These are phyloP conservation scores for Eimeria tenella DNA, from an alignment of 169 alveolate genomes.

Conservation along the genomic window DNA sequence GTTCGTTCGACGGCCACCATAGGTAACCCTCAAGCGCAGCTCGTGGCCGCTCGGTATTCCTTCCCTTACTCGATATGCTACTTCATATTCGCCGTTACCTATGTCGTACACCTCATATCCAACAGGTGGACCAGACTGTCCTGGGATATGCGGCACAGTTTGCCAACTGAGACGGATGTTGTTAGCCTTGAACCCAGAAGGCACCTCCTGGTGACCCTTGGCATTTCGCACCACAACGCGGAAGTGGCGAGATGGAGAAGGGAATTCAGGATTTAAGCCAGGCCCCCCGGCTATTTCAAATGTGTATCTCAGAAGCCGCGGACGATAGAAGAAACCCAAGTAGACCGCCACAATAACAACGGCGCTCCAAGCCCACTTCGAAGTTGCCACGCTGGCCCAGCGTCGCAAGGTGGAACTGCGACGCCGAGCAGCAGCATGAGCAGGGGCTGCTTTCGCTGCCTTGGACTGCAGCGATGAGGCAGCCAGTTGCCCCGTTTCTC, in stretches of 20 bases:
- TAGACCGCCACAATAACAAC: constrained; percentile 47
- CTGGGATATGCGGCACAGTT: background rate
- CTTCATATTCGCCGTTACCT: constrained; percentile 46
- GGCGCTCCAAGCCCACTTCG: background rate
- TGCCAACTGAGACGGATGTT: constrained; percentile 34
- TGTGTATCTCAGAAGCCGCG: constrained; percentile 1
- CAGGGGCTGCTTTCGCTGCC: constrained; percentile 59
- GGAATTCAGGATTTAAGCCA: constrained; percentile 25
- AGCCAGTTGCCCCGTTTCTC: background rate
- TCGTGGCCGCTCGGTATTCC: constrained; percentile 61
- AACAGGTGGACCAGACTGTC: background rate
- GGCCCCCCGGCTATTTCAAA: constrained; percentile 50
- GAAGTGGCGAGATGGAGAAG: constrained; percentile 69
- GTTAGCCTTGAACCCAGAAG: background rate
- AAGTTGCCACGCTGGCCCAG: background rate
- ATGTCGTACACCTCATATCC: constrained; percentile 23
- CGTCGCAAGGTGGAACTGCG: constrained; percentile 42
- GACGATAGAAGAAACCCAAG: constrained; percentile 59
- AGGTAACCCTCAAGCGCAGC: constrained; percentile 61
- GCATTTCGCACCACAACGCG: constrained; percentile 34
- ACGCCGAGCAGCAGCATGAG: constrained; percentile 48
- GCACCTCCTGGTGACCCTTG: constrained; percentile 39
- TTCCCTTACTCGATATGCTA: constrained; percentile 36
- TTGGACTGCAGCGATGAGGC: background rate
- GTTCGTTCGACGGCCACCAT: background rate